Conservation (phyloP, 2,329 filamentous ascomycete genomes). For the Colletotrichum musae region DNA sequence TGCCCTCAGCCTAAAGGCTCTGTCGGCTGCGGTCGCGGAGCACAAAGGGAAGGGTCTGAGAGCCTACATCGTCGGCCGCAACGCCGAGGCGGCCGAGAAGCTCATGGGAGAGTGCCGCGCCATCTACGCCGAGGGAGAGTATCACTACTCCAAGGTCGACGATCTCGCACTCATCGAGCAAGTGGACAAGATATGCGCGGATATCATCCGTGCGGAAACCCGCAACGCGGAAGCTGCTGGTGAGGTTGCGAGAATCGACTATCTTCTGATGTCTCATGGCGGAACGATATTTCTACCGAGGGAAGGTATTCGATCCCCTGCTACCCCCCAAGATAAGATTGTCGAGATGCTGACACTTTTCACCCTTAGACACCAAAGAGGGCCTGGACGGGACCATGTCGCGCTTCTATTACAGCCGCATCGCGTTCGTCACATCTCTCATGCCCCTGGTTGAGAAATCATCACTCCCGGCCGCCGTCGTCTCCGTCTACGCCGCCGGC, state of each 20-base stretch:
- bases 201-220: neutral
- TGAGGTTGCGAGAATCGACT: neutral
- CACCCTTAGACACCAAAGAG: neutral
- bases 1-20: neutral
- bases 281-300: neutral
- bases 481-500: neutral
- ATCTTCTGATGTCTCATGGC: neutral
- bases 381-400: conserved; percentile 2
- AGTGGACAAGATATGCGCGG: neutral
- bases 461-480: neutral
- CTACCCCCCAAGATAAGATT: too few species aligned
- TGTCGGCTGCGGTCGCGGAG: neutral
- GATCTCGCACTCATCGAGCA: neutral
- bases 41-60: neutral
- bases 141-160: neutral
- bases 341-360: neutral
- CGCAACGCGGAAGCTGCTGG: neutral
- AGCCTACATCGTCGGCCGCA: conserved; percentile 3
- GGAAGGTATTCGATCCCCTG: neutral
- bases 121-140: neutral
- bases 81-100: neutral
- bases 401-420: neutral
- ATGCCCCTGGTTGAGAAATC: neutral
- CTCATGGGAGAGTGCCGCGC: neutral
- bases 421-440: neutral